A percentile compares a stretch with the other conserved stretches of the same genome.
Evolutionary conservation across 2,329 filamentous ascomycete genomes (phyloP).

Genomic region (Trichoderma guizhouense): DNA sequence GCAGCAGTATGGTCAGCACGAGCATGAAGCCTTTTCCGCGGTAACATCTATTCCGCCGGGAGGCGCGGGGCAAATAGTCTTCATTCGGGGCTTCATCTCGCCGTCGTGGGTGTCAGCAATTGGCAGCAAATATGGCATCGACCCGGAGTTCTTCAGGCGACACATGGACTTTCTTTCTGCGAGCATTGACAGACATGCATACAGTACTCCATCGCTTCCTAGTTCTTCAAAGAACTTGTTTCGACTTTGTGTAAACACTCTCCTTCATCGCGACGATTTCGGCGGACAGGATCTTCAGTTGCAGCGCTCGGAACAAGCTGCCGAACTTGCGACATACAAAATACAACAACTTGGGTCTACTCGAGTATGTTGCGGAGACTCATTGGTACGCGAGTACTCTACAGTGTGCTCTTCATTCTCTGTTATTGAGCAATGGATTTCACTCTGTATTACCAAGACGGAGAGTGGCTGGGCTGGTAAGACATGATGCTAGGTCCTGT

Average conservation of each 20-base stretch:
- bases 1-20: neutral
- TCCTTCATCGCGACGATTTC: neutral
- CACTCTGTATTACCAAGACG: neutral
- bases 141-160: neutral
- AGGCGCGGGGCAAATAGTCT: neutral
- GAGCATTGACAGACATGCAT: neutral
- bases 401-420: neutral
- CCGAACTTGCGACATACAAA: neutral
- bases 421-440: neutral
- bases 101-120: neutral
- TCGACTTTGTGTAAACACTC: neutral
- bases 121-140: neutral
- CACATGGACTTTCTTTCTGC: neutral
- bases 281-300: neutral
- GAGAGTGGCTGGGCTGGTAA: neutral
- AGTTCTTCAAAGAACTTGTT: neutral
- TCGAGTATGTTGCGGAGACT: neutral
- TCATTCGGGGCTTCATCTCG: neutral
- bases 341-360: neutral
- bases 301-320: neutral
- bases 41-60: neutral
- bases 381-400: neutral
- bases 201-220: neutral
- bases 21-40: neutral
- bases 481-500: neutral